These are phyloP conservation scores for Syzygium grande DNA, from an alignment of 345 rosid genomes.

Conservation along the genomic window DNA sequence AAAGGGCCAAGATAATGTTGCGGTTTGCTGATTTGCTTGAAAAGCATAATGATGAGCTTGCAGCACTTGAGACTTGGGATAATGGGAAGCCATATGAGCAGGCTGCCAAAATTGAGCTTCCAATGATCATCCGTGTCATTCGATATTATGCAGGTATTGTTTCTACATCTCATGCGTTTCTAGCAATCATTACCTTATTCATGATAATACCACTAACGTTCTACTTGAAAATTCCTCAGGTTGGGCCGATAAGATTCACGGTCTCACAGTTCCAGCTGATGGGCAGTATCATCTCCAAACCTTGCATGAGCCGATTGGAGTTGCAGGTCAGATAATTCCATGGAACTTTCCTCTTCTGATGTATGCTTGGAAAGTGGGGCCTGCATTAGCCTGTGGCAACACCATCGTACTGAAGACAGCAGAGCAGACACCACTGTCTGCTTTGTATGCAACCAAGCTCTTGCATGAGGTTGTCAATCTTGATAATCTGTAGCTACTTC, in stretches of 20 bases:
- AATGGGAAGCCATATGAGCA: conserved; percentile 84
- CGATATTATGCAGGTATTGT: conserved; percentile 84
- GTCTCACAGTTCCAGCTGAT: conserved; percentile 73
- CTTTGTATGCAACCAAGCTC: conserved; percentile 46
- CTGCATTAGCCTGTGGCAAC: conserved; percentile 93
- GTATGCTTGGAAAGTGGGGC: conserved; percentile 88
- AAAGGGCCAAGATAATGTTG: conserved; percentile 57
- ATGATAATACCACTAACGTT: not conserved
- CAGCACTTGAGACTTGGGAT: conserved; percentile 91
- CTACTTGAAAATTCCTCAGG: conserved; percentile 30
- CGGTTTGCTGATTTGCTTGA: conserved; percentile 87
- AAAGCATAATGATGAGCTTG: conserved; percentile 74
- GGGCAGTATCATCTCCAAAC: conserved; percentile 73
- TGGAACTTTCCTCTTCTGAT: conserved; percentile 97
- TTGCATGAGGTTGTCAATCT: conserved; percentile 60
- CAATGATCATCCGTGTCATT: conserved; percentile 54
- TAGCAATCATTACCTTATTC: not conserved
- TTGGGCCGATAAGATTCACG: conserved; percentile 97
- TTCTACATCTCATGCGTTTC: not conserved
- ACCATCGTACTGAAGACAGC: conserved; percentile 83
- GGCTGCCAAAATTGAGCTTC: conserved; percentile 60
- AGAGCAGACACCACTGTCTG: conserved; percentile 88
- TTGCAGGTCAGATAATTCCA: conserved; percentile 91
- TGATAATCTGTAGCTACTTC: not conserved
- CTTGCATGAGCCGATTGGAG: conserved; percentile 89